A percentile compares a stretch with the other conserved stretches of the same genome.
Conservation (phyloP, 2,329 filamentous ascomycete genomes). For the Zarea fungicola region DNA sequence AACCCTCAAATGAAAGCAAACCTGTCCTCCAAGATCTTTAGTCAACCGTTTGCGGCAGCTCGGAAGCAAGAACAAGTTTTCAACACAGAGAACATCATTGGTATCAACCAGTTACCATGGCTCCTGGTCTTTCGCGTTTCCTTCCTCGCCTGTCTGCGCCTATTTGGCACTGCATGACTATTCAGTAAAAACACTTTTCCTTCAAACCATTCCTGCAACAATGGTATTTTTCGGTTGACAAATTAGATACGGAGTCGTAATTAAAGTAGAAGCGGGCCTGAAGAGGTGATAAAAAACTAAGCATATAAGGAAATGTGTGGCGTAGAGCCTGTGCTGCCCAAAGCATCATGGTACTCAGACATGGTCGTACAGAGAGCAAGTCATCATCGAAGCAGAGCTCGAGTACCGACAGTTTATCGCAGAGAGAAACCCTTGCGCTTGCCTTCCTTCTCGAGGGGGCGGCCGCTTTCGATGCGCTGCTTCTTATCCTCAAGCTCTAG, state of each 20-base stretch:
- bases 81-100: background rate
- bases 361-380: slow-evolving; percentile 42
- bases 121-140: background rate
- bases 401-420: slow-evolving; percentile 56
- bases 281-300: slow-evolving; percentile 31
- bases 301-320: slow-evolving; percentile 45
- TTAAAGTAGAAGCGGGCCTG: slow-evolving; percentile 34
- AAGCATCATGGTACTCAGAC: slow-evolving; percentile 54
- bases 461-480: slow-evolving; percentile 84
- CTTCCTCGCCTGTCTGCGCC: slow-evolving; percentile 8
- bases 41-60: slow-evolving; percentile 10
- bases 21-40: slow-evolving; percentile 13
- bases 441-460: slow-evolving; percentile 93
- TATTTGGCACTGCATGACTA: slow-evolving; percentile 13
- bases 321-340: slow-evolving; percentile 53
- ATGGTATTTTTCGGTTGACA: slow-evolving; percentile 13
- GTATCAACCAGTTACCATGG: background rate
- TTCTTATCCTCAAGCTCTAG: slow-evolving; percentile 98
- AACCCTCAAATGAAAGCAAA: slow-evolving; percentile 13
- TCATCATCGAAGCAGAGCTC: slow-evolving; percentile 18
- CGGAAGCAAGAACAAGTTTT: slow-evolving; percentile 4
- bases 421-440: slow-evolving; percentile 99
- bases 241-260: slow-evolving; percentile 35
- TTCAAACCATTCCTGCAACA: slow-evolving; percentile 12
- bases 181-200: slow-evolving; percentile 14